Evolutionary conservation across 805 yeast genomes (phyloP).

Genomic region (Lipomyces yamanashiensis): DNA sequence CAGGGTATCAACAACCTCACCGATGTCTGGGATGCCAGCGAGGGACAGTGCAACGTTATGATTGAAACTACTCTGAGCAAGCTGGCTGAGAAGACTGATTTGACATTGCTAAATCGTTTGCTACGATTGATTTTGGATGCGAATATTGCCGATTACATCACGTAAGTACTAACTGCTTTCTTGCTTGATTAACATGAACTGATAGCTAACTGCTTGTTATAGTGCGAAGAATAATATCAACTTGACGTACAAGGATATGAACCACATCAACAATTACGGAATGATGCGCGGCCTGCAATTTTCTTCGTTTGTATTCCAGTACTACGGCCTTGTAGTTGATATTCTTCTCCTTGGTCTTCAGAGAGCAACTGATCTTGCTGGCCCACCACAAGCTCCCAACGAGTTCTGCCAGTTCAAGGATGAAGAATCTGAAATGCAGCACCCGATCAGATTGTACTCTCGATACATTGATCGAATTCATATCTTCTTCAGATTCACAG

Average conservation of each 20-base stretch:
- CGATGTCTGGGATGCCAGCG: conserved; percentile 75
- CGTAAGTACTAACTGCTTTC: conserved; percentile 15
- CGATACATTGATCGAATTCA: conserved; percentile 84
- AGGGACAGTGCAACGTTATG: conserved; percentile 82
- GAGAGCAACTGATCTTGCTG: conserved; percentile 86
- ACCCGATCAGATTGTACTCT: conserved; percentile 79
- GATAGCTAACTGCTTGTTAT: not conserved
- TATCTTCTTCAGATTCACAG: conserved; percentile 73
- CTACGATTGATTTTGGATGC: conserved; percentile 83
- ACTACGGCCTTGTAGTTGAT: conserved; percentile 85
- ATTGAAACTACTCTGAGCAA: conserved; percentile 74
- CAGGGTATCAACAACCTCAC: conserved; percentile 83
- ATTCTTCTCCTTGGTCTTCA: conserved; percentile 81
- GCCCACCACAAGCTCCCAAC: conserved; percentile 67
- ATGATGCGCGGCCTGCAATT: conserved; percentile 86
- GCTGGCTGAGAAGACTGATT: conserved; percentile 82
- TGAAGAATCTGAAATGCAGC: conserved; percentile 60
- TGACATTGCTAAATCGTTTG: conserved; percentile 81
- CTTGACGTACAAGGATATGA: conserved; percentile 90
- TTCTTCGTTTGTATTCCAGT: conserved; percentile 86
- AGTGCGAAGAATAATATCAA: conserved; percentile 84
- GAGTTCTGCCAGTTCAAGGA: conserved; percentile 75
- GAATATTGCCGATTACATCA: conserved; percentile 88
- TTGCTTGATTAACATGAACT: conserved; percentile 38
- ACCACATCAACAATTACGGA: conserved; percentile 87